Percentiles rank a stretch among this genome's conserved stretches.
Conservation (phyloP, 2,329 filamentous ascomycete species). For the Dothiorella sarmentorum region DNA sequence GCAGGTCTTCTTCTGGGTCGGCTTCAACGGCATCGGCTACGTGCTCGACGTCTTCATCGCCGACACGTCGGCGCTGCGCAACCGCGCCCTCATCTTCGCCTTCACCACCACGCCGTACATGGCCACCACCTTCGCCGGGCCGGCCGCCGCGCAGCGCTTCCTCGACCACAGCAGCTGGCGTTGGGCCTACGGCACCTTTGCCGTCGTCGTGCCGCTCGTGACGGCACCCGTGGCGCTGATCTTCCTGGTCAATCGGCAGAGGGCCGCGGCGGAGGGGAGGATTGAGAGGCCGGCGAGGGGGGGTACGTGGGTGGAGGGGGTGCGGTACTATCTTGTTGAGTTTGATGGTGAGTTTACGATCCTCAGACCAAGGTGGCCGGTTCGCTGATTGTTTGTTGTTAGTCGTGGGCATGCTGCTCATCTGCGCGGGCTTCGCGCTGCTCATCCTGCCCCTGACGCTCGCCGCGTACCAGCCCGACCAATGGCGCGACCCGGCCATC, state of each 20-base stretch:
- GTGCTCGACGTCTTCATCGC: conserved; percentile 64
- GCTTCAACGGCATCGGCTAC: conserved; percentile 58
- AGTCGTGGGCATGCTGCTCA: conserved; percentile 59
- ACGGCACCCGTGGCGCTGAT: conserved; percentile 48
- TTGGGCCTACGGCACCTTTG: conserved; percentile 67
- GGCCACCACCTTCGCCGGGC: conserved; percentile 61
- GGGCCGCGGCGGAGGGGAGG: not conserved
- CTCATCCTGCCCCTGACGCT: conserved; percentile 64
- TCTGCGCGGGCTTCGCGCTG: conserved; percentile 58
- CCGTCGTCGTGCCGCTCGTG: conserved; percentile 60
- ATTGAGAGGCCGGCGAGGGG: conserved; percentile 5
- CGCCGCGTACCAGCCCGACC: conserved; percentile 20
- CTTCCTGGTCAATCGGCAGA: not conserved
- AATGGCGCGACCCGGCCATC: conserved; percentile 39
- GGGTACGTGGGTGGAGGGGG: not conserved
- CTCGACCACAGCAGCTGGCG: conserved; percentile 56
- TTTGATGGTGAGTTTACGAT: not conserved
- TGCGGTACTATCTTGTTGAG: not conserved
- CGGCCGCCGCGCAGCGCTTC: conserved; percentile 55
- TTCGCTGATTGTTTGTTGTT: not conserved
- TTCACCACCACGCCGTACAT: conserved; percentile 64
- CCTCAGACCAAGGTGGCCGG: no score
- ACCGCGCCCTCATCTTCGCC: conserved; percentile 62
- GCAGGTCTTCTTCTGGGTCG: conserved; percentile 62
- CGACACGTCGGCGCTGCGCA: conserved; percentile 64